Evolutionary conservation across 1,139 yeast species (phyloP), one percentile per base, ranked within the genome.

Genomic region (Petasospora fabianii): DNA sequence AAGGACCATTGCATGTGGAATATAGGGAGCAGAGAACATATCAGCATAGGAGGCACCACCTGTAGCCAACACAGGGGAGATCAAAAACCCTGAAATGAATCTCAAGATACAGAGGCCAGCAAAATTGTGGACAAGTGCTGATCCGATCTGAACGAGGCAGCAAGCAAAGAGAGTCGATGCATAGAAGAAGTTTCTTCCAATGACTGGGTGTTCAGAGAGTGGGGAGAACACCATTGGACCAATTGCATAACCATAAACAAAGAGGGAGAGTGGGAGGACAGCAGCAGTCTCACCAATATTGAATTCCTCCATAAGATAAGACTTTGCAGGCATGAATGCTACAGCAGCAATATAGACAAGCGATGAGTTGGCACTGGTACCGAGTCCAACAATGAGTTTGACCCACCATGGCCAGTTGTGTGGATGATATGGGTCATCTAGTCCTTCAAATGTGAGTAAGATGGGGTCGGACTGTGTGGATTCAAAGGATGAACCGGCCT

Each of bases 301-400:
- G 42, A 75, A 74, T 20, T 72, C 69, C 16, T 59, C 58, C 53
- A 65, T 61, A 32, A 80, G 55, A 20, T 64, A 51, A 10, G 56
- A 59, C 56, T 69, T 49, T 13, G 80, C 81, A 0, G 85, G 83
- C 1, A 84, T 71, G 49, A 73, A 77, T 19, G 77, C 71, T 1
- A 84, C 77, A 1, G 84, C 68, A 5, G 78, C 82, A 69, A 77
- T 73, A 50, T 80, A 80, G 4, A 77, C 78, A 5, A 73, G 64
- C 4, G 67, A 58, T 2, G 84, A 75, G 41, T 74, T 41, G 34
- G 69, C 65, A 22, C 75, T 62, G 42, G 69, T 61, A 7, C 9
- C 22, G 7, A 67, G 14, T 1, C 69, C 58, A 30, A 75, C 64
- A 17, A 71, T 38, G 0, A 60, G 36, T 51, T 74, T 76, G 33